Base-by-base conservation (phyloP, 1,284 basidiomycete genomes). In the Austropuccinia psidii region DNA sequence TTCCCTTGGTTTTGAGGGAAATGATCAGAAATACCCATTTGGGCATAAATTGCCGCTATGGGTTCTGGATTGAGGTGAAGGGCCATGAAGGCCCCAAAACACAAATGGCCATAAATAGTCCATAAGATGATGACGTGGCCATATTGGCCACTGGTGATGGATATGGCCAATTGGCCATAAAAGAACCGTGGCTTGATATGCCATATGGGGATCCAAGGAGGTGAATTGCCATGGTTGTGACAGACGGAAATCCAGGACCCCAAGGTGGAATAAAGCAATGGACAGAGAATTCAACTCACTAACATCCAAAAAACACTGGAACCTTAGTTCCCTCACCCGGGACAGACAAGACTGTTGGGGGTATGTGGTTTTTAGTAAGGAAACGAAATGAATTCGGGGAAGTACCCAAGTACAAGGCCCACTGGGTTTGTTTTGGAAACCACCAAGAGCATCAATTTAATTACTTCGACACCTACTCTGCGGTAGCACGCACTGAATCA, bases 301-400 rank as follows among this genome's bases (percentile, higher is more conserved):
- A 13, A 13, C 37, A 27, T 4, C 1, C 1, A 43, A 45, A 68
- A 5, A 68, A 68, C n/a, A 50, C 47, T 2, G 66, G 50, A n/a
- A 55, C 24, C 2, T n/a, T 68, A 24, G 50, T 57, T 29, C 35
- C 49, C 7, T 33, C 49, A 39, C 49, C 66, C 4, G 13, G 15
- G 7, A 29, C 54, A 17, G 39, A 41, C 17, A 68, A 68, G n/a
- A 29, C 13, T 33, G 37, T 67, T 54, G 65, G 65, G 11, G 65
- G 65, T 3, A 67, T 67, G 49, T 67, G 65, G 65, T 13, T 54
- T 4, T 29, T 68, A 4, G 43, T 15, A 15, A 39, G 31, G 13
- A 68, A 68, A 33, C 29, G 27, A 13, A 50, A 68, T 43, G 52
- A 68, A 31, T 35, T 65, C n/a, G 41, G 41, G 19, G 47, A 65